Base-by-base conservation (phyloP, 1,284 basidiomycete species). In the Cutaneotrichosporon arboriforme region DNA sequence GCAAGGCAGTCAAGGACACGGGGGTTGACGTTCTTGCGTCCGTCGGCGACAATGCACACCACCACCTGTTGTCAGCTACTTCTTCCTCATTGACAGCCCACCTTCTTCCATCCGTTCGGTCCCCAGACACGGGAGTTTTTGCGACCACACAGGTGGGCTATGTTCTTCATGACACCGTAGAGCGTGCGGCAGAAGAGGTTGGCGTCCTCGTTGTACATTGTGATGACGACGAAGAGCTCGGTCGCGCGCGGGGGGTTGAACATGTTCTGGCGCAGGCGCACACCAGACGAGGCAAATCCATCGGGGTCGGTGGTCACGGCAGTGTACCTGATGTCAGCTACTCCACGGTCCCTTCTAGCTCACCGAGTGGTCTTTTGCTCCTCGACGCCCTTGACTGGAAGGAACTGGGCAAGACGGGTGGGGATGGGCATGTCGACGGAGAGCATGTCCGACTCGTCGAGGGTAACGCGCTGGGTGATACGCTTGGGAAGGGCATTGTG, bases 131-230 rank as follows among this genome's bases (percentile, higher is more conserved):
- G 84, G 12, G 89, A 93, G 65, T 91, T 91, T 75, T 93, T 92
- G 35, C 94, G 82, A 10, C 88, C 87, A 72, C 94, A 97, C 8
- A 97, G 79, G 73, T 96, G 88, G 1, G 85, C 79, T 43, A 92
- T 90, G 69, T 90, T 92, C 58, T 77, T 80, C 92, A 97, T 97
- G 13, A 98, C 90, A 4, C 93, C 94, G 73, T 97, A 90, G 63
- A 98, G 75, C 1, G 96, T 98, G 43, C 94, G 81, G 69, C 90
- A 91, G 72, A 98, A 94, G 12, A 97, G 77, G 21, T 90, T 78
- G 64, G 97, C 94, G 69, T 97, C 86, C 77, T 97, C 96, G 62
- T 93, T 94, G 73, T 88, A 96, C 90, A 97, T 92, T 18, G 94
- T 97, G 68, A 97, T 88, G 58, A 89, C 88, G 72, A 96, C 87